Base-by-base conservation (phyloP, 352 stramenopile genomes). In the Globisporangium camurandrum region DNA sequence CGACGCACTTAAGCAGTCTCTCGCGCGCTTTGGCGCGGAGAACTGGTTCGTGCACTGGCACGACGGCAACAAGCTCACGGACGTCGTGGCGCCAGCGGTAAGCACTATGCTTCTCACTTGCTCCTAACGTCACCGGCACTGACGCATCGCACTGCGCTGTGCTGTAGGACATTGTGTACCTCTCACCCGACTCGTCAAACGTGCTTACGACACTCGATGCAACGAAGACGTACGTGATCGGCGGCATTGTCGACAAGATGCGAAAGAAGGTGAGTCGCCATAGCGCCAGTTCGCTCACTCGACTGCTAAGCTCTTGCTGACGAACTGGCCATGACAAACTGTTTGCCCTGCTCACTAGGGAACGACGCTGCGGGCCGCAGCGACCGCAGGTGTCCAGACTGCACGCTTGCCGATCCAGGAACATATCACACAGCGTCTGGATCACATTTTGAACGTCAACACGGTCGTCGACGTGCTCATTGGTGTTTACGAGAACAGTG, bases 401-500 rank as follows among this genome's bases (percentile, higher is more conserved):
- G 75, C 65, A 12, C 68, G 80, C 19, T 46, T 91, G 37, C 80
- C 80, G 19, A 88, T 91, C 52, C 80, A 88, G 41, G 80, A 91
- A 52, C 52, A 82, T 49, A 71, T 86, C 31, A 63, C 67, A 3
- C 66, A 86, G 49, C 70, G 80, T 3, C 54, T 83, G 19, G 76
- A 88, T 48, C 80, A 91, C 46, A 88, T 91, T 31, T 57, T 91
- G 36, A 91, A 88, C 53, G 75, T 91, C 23, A 88, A 91, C 54
- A 88, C 76, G 31, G 73, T 91, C 26, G 46, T 83, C 17, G 77
- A 88, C 27, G 75, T 87, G 47, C 65, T 89, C 31, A 84, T 83
- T 37, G 60, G 69, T 9, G 84, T 80, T 34, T 60, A 63, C 24
- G 57, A 67, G 46, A 44, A 57, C 14, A 31, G 30, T 16, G 61